Base-by-base conservation (phyloP, 805 yeast species). In the Teunomyces lycoperdinae region DNA sequence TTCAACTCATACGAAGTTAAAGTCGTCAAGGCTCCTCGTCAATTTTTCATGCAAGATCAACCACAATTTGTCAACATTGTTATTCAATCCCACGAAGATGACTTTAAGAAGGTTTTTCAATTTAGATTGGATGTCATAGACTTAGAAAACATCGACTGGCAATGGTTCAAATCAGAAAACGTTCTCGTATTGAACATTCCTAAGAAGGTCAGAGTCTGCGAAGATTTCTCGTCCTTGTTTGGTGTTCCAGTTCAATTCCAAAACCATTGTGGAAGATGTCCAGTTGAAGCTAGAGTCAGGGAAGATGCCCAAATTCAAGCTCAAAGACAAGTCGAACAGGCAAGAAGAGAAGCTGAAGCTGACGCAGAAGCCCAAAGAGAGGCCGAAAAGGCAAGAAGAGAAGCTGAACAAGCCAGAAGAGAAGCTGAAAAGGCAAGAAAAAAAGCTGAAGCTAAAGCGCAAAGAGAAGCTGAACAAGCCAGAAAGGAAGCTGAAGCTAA, bases 131-230 rank as follows among this genome's bases (percentile, higher is more conserved):
- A 60, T 24, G 66, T 65, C 44, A 61, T 71, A 26, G 68, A 68
- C 20, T 54, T 68, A 24, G 47, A 57, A 7, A 52, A 59, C n/a
- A 67, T 71, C 30, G 63, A 65, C 51, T 70, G 72, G 67, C 66
- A 68, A 47, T 62, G 64, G 56, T 62, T 52, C 48, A 51, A 52
- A 40, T 44, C 56, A 17, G 63, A 63, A 30, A 67, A 66, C 42
- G 62, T 66, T 10, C 65, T 70, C 54, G 67, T 66, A 8, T 63
- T 70, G 52, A 69, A 59, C 41, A 62, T 70, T 28, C 74, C 74
- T 9, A 70, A 70, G 58, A 60, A 53, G 44, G 45, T 48, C 29
- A 47, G 50, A 27, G 50, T 48, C 33, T 50, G 50, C n/a, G 53
- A 53, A 13, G 47, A 53, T 44, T 40, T 44, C 11, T 47, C 50